Evolutionary conservation across 2,329 filamentous ascomycete genomes (phyloP), one percentile per base, ranked within the genome.

Genomic region (Fusarium sp.): DNA sequence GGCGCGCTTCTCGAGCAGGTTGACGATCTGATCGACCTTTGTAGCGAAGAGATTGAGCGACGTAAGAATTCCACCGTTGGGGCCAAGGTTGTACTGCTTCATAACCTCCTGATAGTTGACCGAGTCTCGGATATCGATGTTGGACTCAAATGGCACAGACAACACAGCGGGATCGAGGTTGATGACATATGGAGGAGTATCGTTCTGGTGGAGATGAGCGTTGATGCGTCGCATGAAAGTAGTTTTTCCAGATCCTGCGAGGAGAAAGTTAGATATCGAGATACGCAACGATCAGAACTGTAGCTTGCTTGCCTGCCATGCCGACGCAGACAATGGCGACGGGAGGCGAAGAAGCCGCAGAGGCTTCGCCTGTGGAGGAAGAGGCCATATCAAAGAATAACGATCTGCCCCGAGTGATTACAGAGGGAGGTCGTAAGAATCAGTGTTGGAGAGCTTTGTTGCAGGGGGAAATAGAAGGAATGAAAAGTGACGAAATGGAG

Each of bases 101-200:
- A 99, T 99, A 68, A 99, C 96, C 80, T 99, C 95, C 79, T 97
- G 96, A 84, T 99, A 99, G 86, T 99, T 97, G 78, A 99, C 95
- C 25, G 92, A 96, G 81, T 99, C 96, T 75, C 96, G 93, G 73
- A 99, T 99, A 80, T 99, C 96, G 81, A 99, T 98, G 80, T 99
- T 99, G 79, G 91, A 90, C 72, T 97, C 95, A 76, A 97, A 99
- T 5, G 96, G 96, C 9, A 97, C 92, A 71, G 91, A 93, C 75
- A 94, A 87, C 11, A 99, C 96, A 39, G 96, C 96, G 2, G 96
- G 96, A 77, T 99, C 96, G 66, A 99, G 91, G 80, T 99, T 99
- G 77, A 99, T 89, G 60, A 98, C 94, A 79, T 99, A 99, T 6
- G 96, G 96, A 2, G 93, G 90, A 18, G 90, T 87, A 59, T 90